A percentile compares a stretch with the other conserved stretches of the same genome.
Conservation (phyloP, 2,329 filamentous ascomycete genomes). For the Cladophialophora psammophila region DNA sequence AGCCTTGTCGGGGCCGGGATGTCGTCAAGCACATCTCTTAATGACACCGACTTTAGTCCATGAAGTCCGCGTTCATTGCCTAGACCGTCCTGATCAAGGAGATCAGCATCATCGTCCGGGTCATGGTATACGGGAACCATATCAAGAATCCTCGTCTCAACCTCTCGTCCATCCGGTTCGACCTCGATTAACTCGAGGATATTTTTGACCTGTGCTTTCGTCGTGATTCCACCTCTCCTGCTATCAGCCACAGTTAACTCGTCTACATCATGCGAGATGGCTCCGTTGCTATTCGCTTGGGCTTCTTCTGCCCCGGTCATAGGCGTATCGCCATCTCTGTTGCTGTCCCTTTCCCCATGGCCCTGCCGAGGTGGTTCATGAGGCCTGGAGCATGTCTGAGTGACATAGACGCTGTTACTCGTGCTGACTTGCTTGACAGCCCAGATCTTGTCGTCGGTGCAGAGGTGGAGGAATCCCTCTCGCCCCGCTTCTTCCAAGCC, state of each 20-base stretch:
- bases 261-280: background rate
- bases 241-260: background rate
- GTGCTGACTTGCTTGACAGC: conserved; percentile 70
- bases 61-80: background rate
- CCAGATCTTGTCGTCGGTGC: conserved; percentile 65
- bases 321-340: conserved; percentile 9
- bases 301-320: background rate
- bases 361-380: conserved; percentile 7
- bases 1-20: conserved; percentile 34
- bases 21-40: conserved; percentile 32
- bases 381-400: conserved; percentile 43
- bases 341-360: background rate
- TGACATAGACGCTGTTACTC: conserved; percentile 68
- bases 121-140: conserved; percentile 18
- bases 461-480: conserved; percentile 57
- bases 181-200: conserved; percentile 54
- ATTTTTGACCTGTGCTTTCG: conserved; percentile 55
- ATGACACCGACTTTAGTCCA: background rate
- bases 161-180: conserved; percentile 15
- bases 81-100: background rate
- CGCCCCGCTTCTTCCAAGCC: background rate
- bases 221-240: conserved; percentile 42
- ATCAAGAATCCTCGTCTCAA: conserved; percentile 16
- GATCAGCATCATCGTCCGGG: conserved; percentile 5
- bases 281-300: no score